phyloP scores from a whole-genome alignment of 495 filamentous ascomycete genomes.

The Cladorrhinum samala region DNA sequence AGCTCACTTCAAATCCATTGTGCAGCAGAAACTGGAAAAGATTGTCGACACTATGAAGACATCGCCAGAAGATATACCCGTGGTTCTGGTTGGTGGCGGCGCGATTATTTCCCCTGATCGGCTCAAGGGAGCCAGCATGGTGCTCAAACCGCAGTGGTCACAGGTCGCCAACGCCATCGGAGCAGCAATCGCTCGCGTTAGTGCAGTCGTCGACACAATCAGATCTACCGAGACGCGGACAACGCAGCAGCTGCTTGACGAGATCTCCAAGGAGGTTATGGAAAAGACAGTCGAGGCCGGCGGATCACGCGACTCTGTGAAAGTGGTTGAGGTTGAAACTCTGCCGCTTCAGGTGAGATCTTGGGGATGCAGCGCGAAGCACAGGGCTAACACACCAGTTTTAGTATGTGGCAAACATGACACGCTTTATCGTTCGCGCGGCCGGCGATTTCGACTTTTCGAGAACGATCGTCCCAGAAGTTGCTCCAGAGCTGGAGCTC shows the following conservation, averaged over 20 bases:
- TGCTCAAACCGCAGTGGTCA: constrained; percentile 30
- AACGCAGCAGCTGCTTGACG: constrained; percentile 23
- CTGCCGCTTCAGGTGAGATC: constrained; percentile 19
- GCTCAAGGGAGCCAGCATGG: constrained; percentile 28
- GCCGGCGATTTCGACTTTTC: constrained; percentile 47
- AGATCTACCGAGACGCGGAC: constrained; percentile 26
- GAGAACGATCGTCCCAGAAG: constrained; percentile 22
- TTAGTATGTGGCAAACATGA: constrained; percentile 47
- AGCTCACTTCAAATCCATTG: constrained; percentile 16
- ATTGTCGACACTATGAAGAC: constrained; percentile 47
- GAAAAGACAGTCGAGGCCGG: constrained; percentile 38
- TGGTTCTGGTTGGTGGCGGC: constrained; percentile 42
- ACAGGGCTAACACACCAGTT: background rate
- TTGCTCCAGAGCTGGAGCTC: constrained; percentile 13
- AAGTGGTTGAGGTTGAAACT: constrained; percentile 21
- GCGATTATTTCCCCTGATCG: constrained; percentile 29
- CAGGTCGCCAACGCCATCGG: constrained; percentile 54
- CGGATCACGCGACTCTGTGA: constrained; percentile 25
- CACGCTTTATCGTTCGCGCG: constrained; percentile 44
- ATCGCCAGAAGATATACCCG: constrained; percentile 37
- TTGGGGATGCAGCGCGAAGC: background rate
- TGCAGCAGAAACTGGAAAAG: constrained; percentile 35
- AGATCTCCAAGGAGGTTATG: constrained; percentile 24
- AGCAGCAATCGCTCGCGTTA: constrained; percentile 49
- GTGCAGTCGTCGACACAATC: constrained; percentile 38